Base-by-base conservation (phyloP, 176 grass and related monocot species). In the Phoenix roebelenii region DNA sequence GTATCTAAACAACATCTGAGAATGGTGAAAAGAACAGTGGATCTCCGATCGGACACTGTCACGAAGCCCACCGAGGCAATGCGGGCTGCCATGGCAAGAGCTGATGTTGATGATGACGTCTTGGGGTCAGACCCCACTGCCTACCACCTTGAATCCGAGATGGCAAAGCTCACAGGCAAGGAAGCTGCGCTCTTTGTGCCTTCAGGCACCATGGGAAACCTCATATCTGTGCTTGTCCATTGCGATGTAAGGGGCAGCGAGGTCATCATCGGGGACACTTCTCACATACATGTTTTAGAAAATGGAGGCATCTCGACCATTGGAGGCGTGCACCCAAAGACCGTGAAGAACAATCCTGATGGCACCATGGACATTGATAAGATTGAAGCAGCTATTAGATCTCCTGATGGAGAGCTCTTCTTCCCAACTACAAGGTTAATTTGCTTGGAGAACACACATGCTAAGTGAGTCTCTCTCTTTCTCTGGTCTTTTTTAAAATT, bases 361-460 rank as follows among this genome's bases (percentile, higher is more conserved):
- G 93, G 93, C 22, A 92, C 93, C 30, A 92, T 98, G 74, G 93
- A 92, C 25, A 17, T 92, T 5, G 82, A 89, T 51, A 55, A 16
- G 72, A 92, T 98, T 23, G 76, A 83, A 0, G 82, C 60, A 0
- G 93, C 88, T 58, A 88, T 98, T 23, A 78, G 87, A 74, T 22
- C 72, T 35, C 68, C 7, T 3, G 61, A 75, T 0, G 84, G 67
- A 5, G 79, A 54, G 6, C 7, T 98, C 49, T 79, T 72, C 54
- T 89, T 89, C 64, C 93, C 87, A 4, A 85, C 93, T 0, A 98
- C 93, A 12, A 74, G 73, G 35, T 14, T 98, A 63, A 92, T 98
- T 74, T 98, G 93, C 87, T 58, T 98, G 73, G 93, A 98, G 76
- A 98, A 98, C 66, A 92, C 87, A 1, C 93, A 98, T 56, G 84